These are phyloP conservation scores for Blastocystis sp. DNA, from an alignment of 352 stramenopile species.

Conservation along the genomic window DNA sequence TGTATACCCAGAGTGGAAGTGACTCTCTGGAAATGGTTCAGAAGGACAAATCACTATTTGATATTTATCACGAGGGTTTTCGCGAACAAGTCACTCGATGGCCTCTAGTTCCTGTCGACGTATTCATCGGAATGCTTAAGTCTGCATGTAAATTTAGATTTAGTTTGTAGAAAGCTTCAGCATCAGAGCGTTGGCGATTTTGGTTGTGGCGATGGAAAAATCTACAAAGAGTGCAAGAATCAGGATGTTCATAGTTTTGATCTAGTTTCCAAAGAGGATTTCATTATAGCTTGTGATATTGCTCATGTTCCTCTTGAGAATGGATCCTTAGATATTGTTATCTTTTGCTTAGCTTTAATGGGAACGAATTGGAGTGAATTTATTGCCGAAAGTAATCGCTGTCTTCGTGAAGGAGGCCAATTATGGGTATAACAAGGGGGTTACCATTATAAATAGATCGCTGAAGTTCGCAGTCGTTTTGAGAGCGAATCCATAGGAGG, in stretches of 20 bases:
- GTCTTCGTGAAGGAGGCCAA: constrained; percentile 2
- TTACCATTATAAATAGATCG: constrained; percentile 2
- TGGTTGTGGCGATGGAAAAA: constrained; percentile 58
- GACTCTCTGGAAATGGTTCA: constrained; percentile 53
- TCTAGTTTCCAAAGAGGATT: constrained; percentile 16
- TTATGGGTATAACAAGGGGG: not conserved
- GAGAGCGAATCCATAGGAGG: constrained; percentile 19
- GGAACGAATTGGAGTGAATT: constrained; percentile 63
- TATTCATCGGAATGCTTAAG: constrained; percentile 56
- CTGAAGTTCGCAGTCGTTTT: constrained; percentile 56
- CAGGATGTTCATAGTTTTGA: constrained; percentile 58
- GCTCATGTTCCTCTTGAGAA: constrained; percentile 29
- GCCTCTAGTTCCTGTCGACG: constrained; percentile 49
- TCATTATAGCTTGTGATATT: constrained; percentile 57
- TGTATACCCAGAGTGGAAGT: constrained; percentile 50
- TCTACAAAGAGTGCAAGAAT: constrained; percentile 48
- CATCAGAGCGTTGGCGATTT: constrained; percentile 36
- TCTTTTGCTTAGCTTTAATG: constrained; percentile 52
- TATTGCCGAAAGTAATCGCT: constrained; percentile 36
- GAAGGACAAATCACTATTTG: constrained; percentile 11
- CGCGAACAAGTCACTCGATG: constrained; percentile 47
- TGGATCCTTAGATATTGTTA: constrained; percentile 31
- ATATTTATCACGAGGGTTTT: constrained; percentile 44
- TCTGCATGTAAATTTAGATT: not conserved
- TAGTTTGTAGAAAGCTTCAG: constrained; percentile 25